Conservation (phyloP, 768 basidiomycete genomes). For the Trametes gibbosa region DNA sequence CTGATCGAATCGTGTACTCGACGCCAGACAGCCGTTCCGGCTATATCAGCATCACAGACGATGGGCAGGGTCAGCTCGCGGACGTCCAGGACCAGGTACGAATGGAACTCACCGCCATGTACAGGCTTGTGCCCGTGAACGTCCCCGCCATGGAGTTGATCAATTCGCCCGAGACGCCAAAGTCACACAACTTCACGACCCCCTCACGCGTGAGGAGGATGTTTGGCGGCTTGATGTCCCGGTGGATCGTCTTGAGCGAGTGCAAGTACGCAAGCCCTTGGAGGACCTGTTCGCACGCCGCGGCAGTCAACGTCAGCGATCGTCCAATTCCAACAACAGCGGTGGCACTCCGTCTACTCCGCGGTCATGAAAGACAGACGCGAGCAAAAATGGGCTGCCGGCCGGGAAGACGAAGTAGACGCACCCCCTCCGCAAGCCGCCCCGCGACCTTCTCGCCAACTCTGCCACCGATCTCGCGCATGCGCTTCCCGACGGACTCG, state of each 20-base stretch:
- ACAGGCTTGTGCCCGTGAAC: conserved; percentile 96
- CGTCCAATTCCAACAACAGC: conserved; percentile 1
- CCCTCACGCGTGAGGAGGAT: conserved; percentile 88
- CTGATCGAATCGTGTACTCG: conserved; percentile 90
- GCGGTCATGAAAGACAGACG: no score
- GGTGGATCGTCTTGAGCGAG: conserved; percentile 87
- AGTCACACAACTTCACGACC: conserved; percentile 89
- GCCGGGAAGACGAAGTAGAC: conserved; percentile 32
- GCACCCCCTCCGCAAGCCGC: conserved; percentile 88
- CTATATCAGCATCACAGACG: conserved; percentile 36
- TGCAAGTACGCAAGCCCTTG: conserved; percentile 95
- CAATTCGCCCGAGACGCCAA: conserved; percentile 96
- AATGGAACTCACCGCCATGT: conserved; percentile 86
- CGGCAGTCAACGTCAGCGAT: conserved; percentile 10
- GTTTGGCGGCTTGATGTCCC: conserved; percentile 95
- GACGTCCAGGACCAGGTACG: neutral
- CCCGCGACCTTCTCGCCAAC: conserved; percentile 89
- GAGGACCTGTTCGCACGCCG: conserved; percentile 52
- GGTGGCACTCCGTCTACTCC: conserved; percentile 8
- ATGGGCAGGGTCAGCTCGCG: neutral
- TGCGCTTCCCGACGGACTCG: conserved; percentile 83
- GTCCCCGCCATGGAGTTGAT: conserved; percentile 90
- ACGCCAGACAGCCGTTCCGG: conserved; percentile 93
- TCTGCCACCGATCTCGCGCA: conserved; percentile 72
- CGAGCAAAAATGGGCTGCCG: no score